Conservation (phyloP, 2,329 filamentous ascomycete species). For the Epichloe festucae region DNA sequence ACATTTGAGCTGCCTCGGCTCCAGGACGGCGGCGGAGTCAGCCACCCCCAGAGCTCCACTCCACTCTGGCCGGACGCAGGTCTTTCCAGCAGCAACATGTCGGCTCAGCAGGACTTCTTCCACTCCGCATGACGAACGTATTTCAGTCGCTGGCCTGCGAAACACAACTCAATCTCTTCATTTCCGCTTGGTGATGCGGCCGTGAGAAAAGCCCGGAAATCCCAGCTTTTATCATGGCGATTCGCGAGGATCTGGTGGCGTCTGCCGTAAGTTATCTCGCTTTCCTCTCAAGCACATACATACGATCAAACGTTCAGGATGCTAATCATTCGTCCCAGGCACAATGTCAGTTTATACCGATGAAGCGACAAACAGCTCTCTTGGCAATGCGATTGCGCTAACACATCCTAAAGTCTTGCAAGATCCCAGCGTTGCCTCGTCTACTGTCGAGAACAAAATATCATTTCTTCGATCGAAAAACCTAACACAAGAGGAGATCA, state of each 20-base stretch:
- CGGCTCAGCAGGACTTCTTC: slow-evolving; percentile 10
- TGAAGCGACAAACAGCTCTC: neutral
- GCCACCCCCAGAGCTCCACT: slow-evolving; percentile 4
- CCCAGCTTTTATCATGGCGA: slow-evolving; percentile 45
- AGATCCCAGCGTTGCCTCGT: slow-evolving; percentile 80
- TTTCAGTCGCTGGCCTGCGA: neutral
- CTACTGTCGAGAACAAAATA: slow-evolving; percentile 83
- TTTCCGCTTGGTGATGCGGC: slow-evolving; percentile 12
- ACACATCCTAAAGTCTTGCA: slow-evolving; percentile 57
- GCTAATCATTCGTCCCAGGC: slow-evolving; percentile 15
- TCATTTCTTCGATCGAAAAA: slow-evolving; percentile 95
- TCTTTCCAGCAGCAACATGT: slow-evolving; percentile 11
- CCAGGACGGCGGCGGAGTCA: slow-evolving; percentile 7
- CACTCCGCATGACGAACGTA: slow-evolving; percentile 4
- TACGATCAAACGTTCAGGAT: neutral
- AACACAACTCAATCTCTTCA: slow-evolving; percentile 1
- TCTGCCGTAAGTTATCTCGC: slow-evolving; percentile 50
- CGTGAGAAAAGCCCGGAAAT: slow-evolving; percentile 8
- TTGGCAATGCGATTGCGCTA: neutral
- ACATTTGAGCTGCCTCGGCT: slow-evolving; percentile 18
- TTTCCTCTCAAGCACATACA: neutral
- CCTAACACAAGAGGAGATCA: slow-evolving; percentile 89
- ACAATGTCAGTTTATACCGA: slow-evolving; percentile 26
- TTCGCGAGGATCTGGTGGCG: slow-evolving; percentile 83
- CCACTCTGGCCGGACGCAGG: slow-evolving; percentile 12